A percentile compares a stretch with the other conserved stretches of the same genome.
Evolutionary conservation across 495 filamentous ascomycete species (phyloP).

Genomic region (Aspergillus funiculosus): DNA sequence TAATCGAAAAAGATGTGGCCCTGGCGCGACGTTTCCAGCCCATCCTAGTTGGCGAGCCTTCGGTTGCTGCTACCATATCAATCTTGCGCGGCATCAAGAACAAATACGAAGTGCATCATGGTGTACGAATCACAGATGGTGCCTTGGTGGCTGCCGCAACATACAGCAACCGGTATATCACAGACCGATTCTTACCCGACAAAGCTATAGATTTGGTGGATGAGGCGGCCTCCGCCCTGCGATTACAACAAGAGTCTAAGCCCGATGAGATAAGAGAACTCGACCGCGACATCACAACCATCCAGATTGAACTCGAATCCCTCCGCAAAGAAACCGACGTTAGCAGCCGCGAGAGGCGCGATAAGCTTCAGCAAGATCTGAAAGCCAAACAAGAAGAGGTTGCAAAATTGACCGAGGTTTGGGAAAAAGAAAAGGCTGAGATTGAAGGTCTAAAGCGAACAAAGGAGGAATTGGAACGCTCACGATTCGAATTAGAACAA

Average conservation of each 20-base stretch:
- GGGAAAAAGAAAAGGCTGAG: conserved; percentile 84
- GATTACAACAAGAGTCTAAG: conserved; percentile 94
- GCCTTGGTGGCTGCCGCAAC: conserved; percentile 89
- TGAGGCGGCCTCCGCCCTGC: conserved; percentile 84
- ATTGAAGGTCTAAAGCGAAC: conserved; percentile 79
- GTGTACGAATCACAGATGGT: conserved; percentile 85
- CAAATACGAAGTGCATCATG: conserved; percentile 92
- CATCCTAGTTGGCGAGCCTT: conserved; percentile 82
- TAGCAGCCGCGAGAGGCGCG: conserved; percentile 77
- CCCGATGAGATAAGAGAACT: conserved; percentile 87
- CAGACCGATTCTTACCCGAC: conserved; percentile 89
- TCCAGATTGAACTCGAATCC: conserved; percentile 95
- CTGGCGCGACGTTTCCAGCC: conserved; percentile 91
- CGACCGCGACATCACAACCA: conserved; percentile 91
- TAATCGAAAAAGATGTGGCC: conserved; percentile 94
- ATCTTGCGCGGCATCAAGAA: conserved; percentile 96
- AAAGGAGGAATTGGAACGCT: conserved; percentile 78
- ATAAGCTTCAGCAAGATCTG: conserved; percentile 71
- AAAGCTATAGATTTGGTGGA: conserved; percentile 97
- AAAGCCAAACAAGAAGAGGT: conserved; percentile 69
- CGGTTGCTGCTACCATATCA: conserved; percentile 86
- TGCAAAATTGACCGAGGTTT: conserved; percentile 60
- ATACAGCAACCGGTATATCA: conserved; percentile 93
- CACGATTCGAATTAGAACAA: conserved; percentile 75
- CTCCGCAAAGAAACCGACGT: conserved; percentile 91